Percentiles rank a stretch among this genome's conserved stretches.
phyloP scores from a whole-genome alignment of 2,329 filamentous ascomycete genomes.

The Aspergillus vadensis region DNA sequence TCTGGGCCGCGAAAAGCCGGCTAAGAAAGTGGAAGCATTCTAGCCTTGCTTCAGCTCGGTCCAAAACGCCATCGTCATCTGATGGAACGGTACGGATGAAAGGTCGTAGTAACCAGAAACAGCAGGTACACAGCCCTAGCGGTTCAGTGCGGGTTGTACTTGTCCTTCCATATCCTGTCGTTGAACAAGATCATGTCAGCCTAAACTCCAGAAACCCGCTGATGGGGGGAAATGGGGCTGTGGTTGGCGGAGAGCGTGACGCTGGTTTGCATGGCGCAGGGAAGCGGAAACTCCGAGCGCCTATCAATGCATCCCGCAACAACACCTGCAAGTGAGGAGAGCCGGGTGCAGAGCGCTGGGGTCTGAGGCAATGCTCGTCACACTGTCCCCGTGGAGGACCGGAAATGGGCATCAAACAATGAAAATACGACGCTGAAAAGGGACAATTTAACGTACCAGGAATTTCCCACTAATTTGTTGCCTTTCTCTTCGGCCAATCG shows the following conservation, averaged over 20 bases:
- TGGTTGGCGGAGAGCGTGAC: slow-evolving; percentile 24
- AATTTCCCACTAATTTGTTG: slow-evolving; percentile 87
- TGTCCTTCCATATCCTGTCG: slow-evolving; percentile 94
- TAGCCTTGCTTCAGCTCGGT: slow-evolving; percentile 2
- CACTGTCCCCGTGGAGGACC: slow-evolving; percentile 4
- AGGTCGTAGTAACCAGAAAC: slow-evolving; percentile 1
- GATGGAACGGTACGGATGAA: background rate
- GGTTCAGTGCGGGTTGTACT: slow-evolving; percentile 66
- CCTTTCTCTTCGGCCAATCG: slow-evolving; percentile 86
- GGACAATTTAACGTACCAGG: slow-evolving; percentile 69
- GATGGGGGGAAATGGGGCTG: slow-evolving; percentile 10
- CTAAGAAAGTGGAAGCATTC: background rate
- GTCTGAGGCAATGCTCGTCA: slow-evolving; percentile 9
- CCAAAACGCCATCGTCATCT: background rate
- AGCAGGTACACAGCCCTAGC: background rate
- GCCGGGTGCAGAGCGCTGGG: slow-evolving; percentile 8
- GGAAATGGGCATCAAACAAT: slow-evolving; percentile 13
- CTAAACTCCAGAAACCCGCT: slow-evolving; percentile 12
- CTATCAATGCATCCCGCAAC: slow-evolving; percentile 24
- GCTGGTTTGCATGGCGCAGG: slow-evolving; percentile 19
- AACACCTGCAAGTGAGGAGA: slow-evolving; percentile 19
- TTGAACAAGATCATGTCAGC: slow-evolving; percentile 23
- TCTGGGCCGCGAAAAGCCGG: background rate
- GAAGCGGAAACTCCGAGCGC: slow-evolving; percentile 18
- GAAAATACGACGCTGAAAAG: slow-evolving; percentile 8